Evolutionary conservation across 768 basidiomycete species (phyloP).

Genomic region (Boletus rubescentipes): DNA sequence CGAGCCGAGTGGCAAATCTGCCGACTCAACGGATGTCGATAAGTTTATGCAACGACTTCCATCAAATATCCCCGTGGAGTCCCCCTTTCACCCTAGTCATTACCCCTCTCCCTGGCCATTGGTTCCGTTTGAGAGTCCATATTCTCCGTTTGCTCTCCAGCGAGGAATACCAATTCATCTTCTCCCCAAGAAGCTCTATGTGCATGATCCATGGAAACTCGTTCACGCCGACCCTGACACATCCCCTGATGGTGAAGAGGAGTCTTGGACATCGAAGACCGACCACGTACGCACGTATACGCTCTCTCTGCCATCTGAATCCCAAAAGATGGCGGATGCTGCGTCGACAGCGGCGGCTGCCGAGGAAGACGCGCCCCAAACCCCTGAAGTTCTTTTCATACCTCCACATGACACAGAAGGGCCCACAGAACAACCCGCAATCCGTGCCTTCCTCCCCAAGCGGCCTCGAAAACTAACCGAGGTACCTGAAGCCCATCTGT

Average conservation of each 20-base stretch:
- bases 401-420: slow-evolving; percentile 22
- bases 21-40: neutral
- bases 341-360: slow-evolving; percentile 6
- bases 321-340: slow-evolving; percentile 2
- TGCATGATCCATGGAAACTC: slow-evolving; percentile 44
- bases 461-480: slow-evolving; percentile 23
- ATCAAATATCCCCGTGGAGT: neutral
- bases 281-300: slow-evolving; percentile 31
- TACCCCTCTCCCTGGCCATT: slow-evolving; percentile 44
- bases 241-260: neutral
- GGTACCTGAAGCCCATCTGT: slow-evolving; percentile 46
- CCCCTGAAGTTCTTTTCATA: slow-evolving; percentile 13
- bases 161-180: slow-evolving; percentile 33
- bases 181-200: slow-evolving; percentile 41
- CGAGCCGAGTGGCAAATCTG: neutral
- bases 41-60: neutral
- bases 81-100: slow-evolving; percentile 29
- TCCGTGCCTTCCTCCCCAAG: slow-evolving; percentile 27
- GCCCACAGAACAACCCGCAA: slow-evolving; percentile 27
- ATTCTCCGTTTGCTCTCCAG: slow-evolving; percentile 25
- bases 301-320: slow-evolving; percentile 20
- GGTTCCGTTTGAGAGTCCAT: slow-evolving; percentile 35
- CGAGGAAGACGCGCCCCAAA: slow-evolving; percentile 4
- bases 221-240: slow-evolving; percentile 2
- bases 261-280: slow-evolving; percentile 27